Evolutionary conservation across 805 yeast genomes (phyloP).

Genomic region (Lachancea quebecensis): DNA sequence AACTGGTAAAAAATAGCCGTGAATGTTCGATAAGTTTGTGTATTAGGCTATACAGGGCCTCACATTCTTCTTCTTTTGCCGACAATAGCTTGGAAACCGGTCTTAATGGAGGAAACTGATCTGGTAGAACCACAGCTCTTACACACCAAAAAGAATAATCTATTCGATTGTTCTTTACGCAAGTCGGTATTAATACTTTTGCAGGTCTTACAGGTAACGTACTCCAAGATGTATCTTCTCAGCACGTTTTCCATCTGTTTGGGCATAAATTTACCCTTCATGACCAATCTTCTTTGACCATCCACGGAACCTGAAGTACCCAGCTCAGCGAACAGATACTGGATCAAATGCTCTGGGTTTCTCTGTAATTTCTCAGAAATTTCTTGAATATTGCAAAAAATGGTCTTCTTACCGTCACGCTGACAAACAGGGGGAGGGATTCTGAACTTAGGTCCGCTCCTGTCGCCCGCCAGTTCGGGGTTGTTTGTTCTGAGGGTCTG

Average conservation of each 20-base stretch:
- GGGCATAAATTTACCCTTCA: slow-evolving; percentile 97
- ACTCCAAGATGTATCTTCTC: slow-evolving; percentile 93
- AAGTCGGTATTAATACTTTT: slow-evolving; percentile 94
- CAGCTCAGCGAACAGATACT: slow-evolving; percentile 93
- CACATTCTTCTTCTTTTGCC: slow-evolving; percentile 75
- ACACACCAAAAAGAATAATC: slow-evolving; percentile 96
- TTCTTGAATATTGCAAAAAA: slow-evolving; percentile 92
- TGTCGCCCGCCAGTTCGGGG: slow-evolving; percentile 97
- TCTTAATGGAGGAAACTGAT: slow-evolving; percentile 94
- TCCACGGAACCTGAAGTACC: slow-evolving; percentile 99
- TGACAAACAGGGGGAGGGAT: slow-evolving; percentile 96
- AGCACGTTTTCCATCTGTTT: slow-evolving; percentile 94
- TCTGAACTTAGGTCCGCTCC: slow-evolving; percentile 84
- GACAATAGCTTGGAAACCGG: slow-evolving; percentile 98
- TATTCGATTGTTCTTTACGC: slow-evolving; percentile 91
- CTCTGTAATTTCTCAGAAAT: slow-evolving; percentile 91
- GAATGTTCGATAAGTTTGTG: not conserved
- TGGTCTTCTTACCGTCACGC: slow-evolving; percentile 97
- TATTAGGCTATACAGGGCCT: slow-evolving; percentile 6
- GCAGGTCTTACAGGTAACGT: slow-evolving; percentile 98
- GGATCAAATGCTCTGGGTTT: slow-evolving; percentile 94
- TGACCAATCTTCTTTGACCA: slow-evolving; percentile 93
- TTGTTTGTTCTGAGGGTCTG: slow-evolving; percentile 80
- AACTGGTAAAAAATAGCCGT: slow-evolving; percentile 1
- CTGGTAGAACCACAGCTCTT: slow-evolving; percentile 96